Base-by-base conservation (phyloP, 306 rosid species). In the Canavalia ensiformis region DNA sequence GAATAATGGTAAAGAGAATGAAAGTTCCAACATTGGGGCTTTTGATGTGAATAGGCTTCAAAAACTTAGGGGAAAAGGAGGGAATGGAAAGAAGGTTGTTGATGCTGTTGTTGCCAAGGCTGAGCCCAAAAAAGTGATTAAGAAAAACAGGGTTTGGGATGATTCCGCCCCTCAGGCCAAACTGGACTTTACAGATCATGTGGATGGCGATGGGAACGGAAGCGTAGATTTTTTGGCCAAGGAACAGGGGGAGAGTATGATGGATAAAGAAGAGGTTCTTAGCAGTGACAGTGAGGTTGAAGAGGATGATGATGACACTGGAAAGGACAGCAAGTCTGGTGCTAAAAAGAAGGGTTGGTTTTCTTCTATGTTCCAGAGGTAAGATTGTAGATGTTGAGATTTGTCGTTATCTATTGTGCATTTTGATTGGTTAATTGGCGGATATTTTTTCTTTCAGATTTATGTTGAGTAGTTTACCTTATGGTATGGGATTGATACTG, bases 311-410 rank as follows among this genome's bases (percentile, higher is more conserved):
- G 97, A 84, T 60, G 95, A 92, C 73, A 75, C 44, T 37, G 91
- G 87, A 68, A 87, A 86, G 86, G 88, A 68, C 65, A 86, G 83
- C 78, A 95, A 90, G 84, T 93, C 92, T 49, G 94, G 88, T 85
- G 88, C 94, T 7, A 94, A 93, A 85, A 93, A 89, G 94, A 95
- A 93, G 88, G 96, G 97, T 31, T 93, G 99, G 98, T 95, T 95
- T 85, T 93, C 99, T 28, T 90, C 98, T 57, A 93, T 95, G 99
- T 91, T 95, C 70, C 94, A 93, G 88, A 95, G 98, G 99, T 95
- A 80, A 81, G 54, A 75, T 71, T 82, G 71, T 60, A 68, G 68
- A 71, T 45, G 42, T 71, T 5, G 74, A 51, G 72, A 62, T 68
- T 67, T 8, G 7, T 74, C 49, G 41, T 33, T 78, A 7, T 57